Base-by-base conservation (phyloP, 495 filamentous ascomycete genomes). In the Letharia columbiana region DNA sequence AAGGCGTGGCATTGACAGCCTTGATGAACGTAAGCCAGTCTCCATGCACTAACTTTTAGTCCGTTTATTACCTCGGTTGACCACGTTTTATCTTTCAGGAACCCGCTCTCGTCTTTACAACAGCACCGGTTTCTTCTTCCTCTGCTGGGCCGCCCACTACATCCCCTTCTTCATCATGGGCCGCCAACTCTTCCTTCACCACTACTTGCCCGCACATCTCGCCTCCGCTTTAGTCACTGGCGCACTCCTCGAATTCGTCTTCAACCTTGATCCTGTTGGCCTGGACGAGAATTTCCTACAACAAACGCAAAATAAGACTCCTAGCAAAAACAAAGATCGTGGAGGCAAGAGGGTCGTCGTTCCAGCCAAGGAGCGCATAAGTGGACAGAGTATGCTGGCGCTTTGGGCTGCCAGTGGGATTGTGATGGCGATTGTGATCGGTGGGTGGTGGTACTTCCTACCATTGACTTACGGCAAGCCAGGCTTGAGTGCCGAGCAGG, bases 81-180 rank as follows among this genome's bases (percentile, higher is more conserved):
- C 50, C 50, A 54, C 12, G 17, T 33, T 31, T 3, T 13, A 15
- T 54, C 7, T 23, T 49, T 7, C 76, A 87, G 92, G 92, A 71
- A 89, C 94, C 42, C 91, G 94, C 62, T 92, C 89, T 44, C 91
- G 92, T 65, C 84, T 98, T 67, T 98, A 98, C 77, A 96, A 97
- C 82, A 95, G 90, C 67, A 98, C 95, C 0, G 94, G 94, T 54
- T 98, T 98, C 85, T 90, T 98, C 77, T 98, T 96, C 86, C 89
- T 98, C 65, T 83, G 82, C 76, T 89, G 86, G 86, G 84, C 82
- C n/a, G 84, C 86, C 42, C 86, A 89, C 74, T 89, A 88, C 75
- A 78, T 87, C 75, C 86, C 86, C 66, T 89, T 89, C 81, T 89
- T 85, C 80, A 78, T 88, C 71, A 89, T 89, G 86, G 86, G 86